Base-by-base conservation (phyloP, 176 grass and related monocot species). In the Oryza meyeriana region DNA sequence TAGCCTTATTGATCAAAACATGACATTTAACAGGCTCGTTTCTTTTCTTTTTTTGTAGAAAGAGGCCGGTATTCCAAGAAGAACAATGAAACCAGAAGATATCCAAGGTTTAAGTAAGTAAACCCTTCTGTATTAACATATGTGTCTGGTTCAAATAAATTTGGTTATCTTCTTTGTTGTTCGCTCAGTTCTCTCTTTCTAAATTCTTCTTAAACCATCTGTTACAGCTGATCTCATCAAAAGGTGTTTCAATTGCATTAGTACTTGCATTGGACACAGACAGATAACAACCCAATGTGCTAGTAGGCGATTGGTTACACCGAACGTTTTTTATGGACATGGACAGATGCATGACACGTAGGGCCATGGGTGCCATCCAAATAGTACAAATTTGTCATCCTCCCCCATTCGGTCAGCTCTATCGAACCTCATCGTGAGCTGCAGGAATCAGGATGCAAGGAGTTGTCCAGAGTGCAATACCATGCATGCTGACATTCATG, bases 71-170 rank as follows among this genome's bases (percentile, higher is more conserved):
- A 90, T 99, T 87, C 91, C 96, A 34, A 92, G 89, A 85, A 99
- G 90, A 86, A 52, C 64, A 14, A 90, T 92, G 72, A 99, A 95
- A 88, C 87, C 90, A 61, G 96, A 99, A 64, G 96, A 99, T 31
- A 99, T 99, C 44, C 91, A 87, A 87, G 93, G 96, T 71, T 75
- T 99, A 52, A 93, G 96, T 99, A 94, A 94, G 96, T 98, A 81
- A 33, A 33, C 38, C 26, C 16, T 85, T 77, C 41, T 82, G 5
- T 85, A 61, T 28, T 61, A 63, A 64, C 31, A 44, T 44, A 13
- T 44, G 40, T 41, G 41, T 13, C 41, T 44, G 41, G 41, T 44
- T 55, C 18, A 55, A 55, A 14, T 22, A 22, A 9, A 1, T 55
- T 55, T 39, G 65, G 26, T 39, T 41, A 40, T 48, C 66, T 64